Evolutionary conservation across 352 stramenopile genomes (phyloP), one percentile per base, ranked within the genome.

Genomic region (Thalassiosira allenii): DNA sequence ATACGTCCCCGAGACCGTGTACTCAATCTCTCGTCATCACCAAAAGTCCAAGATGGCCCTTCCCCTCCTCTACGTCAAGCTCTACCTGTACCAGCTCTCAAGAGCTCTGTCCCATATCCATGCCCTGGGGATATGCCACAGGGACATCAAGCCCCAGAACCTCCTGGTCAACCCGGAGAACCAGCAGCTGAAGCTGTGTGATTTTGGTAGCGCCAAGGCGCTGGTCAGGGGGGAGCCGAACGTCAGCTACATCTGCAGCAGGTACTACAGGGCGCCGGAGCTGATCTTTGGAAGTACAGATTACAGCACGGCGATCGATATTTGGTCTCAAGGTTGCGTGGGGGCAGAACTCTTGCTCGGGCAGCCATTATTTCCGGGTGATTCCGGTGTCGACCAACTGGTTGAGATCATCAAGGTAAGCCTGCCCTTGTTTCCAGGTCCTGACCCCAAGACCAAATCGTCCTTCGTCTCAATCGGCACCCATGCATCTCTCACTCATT

Each of bases 341-440:
- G 98, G 97, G 67, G 97, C 97, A 9, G 98, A 99, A 91, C 86
- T 99, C 27, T 86, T 99, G 61, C 91, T 99, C 4, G 97, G 97
- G 0, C 95, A 98, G 84, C 97, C 98, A 11, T 91, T 99, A 49
- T 99, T 99, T 84, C 97, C 97, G 2, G 98, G 98, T 5, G 97
- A 99, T 74, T 99, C 95, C 32, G 97, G 97, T 34, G 98, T 99
- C 20, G 98, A 99, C 81, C 98, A 99, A 88, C 91, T 99, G 34
- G 97, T 99, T 3, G 98, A 99, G 87, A 99, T 99, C 75, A 99
- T 99, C 89, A 99, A 99, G 82, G n/a, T n/a, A n/a, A n/a, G n/a
- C n/a, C n/a, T n/a, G n/a, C n/a, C n/a, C n/a, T n/a, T n/a, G n/a
- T n/a, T n/a, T n/a, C n/a, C n/a, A n/a, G n/a, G n/a, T n/a, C n/a